Conservation (phyloP, 2,329 filamentous ascomycete genomes). For the Diaporthe sp. region DNA sequence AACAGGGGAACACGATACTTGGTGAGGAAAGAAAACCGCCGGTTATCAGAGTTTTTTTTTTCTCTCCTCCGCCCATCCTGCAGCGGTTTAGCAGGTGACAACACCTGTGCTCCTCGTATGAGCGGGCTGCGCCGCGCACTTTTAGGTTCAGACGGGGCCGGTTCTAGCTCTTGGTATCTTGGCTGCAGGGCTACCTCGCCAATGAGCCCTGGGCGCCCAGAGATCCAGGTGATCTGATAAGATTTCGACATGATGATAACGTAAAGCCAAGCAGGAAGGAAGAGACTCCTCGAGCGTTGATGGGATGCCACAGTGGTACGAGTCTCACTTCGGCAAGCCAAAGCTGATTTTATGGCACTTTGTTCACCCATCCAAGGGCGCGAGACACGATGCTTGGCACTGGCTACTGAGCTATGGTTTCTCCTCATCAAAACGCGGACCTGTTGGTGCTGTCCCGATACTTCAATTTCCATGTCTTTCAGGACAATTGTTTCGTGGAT, state of each 20-base stretch:
- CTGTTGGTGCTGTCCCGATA: neutral
- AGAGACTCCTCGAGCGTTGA: neutral
- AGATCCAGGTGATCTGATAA: conserved; percentile 20
- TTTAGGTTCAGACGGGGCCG: conserved; percentile 23
- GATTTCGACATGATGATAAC: conserved; percentile 10
- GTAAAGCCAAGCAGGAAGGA: conserved; percentile 23
- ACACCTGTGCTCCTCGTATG: conserved; percentile 10
- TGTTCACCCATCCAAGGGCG: no score
- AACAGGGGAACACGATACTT: neutral
- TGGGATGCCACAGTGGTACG: conserved; percentile 3
- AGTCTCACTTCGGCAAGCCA: neutral
- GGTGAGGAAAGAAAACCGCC: neutral
- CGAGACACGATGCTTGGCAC: neutral
- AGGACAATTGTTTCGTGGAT: neutral
- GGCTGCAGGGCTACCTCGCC: conserved; percentile 17
- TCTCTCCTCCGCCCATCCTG: neutral
- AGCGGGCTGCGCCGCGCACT: conserved; percentile 20
- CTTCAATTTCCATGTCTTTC: neutral
- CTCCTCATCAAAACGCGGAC: neutral
- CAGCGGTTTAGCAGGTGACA: conserved; percentile 2
- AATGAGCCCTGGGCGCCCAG: conserved; percentile 22
- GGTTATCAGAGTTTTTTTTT: conserved; percentile 11
- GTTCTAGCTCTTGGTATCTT: conserved; percentile 25
- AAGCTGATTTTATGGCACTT: neutral
- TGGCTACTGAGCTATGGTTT: neutral